Evolutionary conservation across 257 asterid genomes (phyloP), one percentile per base, ranked within the genome.

Genomic region (Salvia hispanica): DNA sequence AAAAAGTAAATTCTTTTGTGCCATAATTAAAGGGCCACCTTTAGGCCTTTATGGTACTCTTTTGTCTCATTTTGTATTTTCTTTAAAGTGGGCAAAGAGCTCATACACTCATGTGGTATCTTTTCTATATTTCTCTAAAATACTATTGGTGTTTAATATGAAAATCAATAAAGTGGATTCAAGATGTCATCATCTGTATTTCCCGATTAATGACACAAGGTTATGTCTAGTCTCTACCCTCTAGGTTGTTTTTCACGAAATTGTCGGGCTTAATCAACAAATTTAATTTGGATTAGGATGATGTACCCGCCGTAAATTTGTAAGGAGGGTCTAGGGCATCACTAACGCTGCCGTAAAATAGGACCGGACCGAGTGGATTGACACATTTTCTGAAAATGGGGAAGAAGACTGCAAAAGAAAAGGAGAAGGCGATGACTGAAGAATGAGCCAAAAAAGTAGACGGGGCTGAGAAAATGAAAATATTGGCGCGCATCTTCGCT

Each of bases 1-100:
- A n/a, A 31, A 60, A 68, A 42, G 57, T 18, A 74, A 34, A 59
- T 65, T 52, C 61, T 58, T 73, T 76, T 59, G 58, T 52, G 73
- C 48, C 58, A 79, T 79, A 57, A 69, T 67, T 64, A 74, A 74
- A 71, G 79, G 70, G 70, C 12, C 25, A 25, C 67, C 78, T 77
- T 77, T 65, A 58, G 48, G 37, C 18, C 51, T 55, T 42, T 61
- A 61, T 52, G 67, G 75, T 67, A 53, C 74, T 73, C 36, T 73
- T 57, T 75, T 81, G 73, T 75, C 77, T 72, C 53, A 60, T 69
- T 69, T 72, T 54, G 67, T 51, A 66, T 65, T 62, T 62, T 55
- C 68, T 73, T 76, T 66, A 64, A 77, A 53, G 60, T 53, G 72
- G 79, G 62, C 31, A n/a, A 7, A 50, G 78, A 76, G 77, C 69